Percentiles rank a stretch among this genome's conserved stretches.
Conservation (phyloP, 2,329 filamentous ascomycete genomes). For the Scorias spongiosa region DNA sequence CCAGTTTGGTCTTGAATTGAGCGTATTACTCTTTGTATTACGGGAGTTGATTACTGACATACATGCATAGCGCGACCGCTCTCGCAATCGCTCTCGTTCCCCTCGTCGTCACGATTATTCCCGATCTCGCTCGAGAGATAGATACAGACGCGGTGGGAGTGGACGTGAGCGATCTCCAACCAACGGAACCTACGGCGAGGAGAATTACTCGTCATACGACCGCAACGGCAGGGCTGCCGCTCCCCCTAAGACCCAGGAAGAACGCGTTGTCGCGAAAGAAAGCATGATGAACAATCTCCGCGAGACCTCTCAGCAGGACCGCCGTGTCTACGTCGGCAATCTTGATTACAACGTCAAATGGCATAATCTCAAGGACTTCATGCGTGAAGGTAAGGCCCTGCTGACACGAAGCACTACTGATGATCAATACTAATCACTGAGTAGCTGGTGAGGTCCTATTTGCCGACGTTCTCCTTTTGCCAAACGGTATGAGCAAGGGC, state of each 20-base stretch:
- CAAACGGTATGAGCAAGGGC: conserved; percentile 99
- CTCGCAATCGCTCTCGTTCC: conserved; percentile 28
- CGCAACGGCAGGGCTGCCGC: conserved; percentile 31
- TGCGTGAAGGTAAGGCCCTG: conserved; percentile 77
- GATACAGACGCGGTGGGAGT: conserved; percentile 29
- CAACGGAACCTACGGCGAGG: conserved; percentile 41
- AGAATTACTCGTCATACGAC: conserved; percentile 25
- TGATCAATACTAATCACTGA: not conserved
- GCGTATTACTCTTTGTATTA: no score
- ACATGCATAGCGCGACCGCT: conserved; percentile 13
- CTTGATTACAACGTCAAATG: conserved; percentile 99
- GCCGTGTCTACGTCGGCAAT: conserved; percentile 98
- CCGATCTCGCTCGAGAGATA: conserved; percentile 61
- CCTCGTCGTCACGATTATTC: conserved; percentile 28
- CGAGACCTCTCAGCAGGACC: conserved; percentile 94
- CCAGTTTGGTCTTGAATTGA: no score
- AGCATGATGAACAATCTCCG: conserved; percentile 92
- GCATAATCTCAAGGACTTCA: conserved; percentile 99
- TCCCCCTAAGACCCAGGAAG: conserved; percentile 56
- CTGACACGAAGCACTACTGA: not conserved
- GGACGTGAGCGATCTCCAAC: conserved; percentile 51
- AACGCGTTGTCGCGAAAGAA: conserved; percentile 69
- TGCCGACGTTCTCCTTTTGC: conserved; percentile 97
- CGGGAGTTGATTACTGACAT: not conserved
- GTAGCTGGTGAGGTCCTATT: conserved; percentile 97